Evolutionary conservation across 2,329 filamentous ascomycete species (phyloP).

Genomic region (Colletotrichum godetiae): DNA sequence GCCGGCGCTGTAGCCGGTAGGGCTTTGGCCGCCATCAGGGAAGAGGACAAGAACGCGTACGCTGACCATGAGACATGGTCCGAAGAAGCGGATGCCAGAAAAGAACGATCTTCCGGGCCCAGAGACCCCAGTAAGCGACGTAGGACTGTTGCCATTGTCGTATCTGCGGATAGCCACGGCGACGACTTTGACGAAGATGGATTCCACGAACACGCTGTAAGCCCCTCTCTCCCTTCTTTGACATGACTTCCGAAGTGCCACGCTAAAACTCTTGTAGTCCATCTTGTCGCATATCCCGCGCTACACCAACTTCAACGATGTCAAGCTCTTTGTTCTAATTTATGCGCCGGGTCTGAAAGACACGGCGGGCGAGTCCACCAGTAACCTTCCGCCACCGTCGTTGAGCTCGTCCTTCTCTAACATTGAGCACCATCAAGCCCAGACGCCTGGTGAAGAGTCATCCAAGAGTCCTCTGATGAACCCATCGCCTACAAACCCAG

Average conservation of each 20-base stretch:
- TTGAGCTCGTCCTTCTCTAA: constrained; percentile 88
- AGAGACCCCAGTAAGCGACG: constrained; percentile 60
- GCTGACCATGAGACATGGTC: constrained; percentile 92
- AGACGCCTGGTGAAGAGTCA: constrained; percentile 73
- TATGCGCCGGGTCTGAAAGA: constrained; percentile 87
- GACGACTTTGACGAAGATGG: constrained; percentile 69
- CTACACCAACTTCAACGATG: constrained; percentile 76
- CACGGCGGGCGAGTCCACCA: constrained; percentile 63
- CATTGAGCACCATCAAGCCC: constrained; percentile 79
- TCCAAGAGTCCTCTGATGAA: constrained; percentile 65
- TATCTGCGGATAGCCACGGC: constrained; percentile 79
- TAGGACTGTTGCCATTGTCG: constrained; percentile 88
- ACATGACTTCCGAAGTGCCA: background rate
- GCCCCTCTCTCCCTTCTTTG: constrained; percentile 46
- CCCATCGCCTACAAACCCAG: constrained; percentile 62
- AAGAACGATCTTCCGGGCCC: constrained; percentile 53
- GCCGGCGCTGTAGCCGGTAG: constrained; percentile 86
- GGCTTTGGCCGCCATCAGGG: constrained; percentile 83
- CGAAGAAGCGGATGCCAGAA: constrained; percentile 83
- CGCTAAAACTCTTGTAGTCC: constrained; percentile 62
- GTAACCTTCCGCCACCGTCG: constrained; percentile 71
- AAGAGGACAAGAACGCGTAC: constrained; percentile 84
- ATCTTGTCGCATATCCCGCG: constrained; percentile 90
- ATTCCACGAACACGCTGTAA: constrained; percentile 84
- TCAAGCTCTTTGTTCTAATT: constrained; percentile 88